Conservation (phyloP, 1,284 basidiomycete genomes). For the Microstroma glucosiphilum region DNA sequence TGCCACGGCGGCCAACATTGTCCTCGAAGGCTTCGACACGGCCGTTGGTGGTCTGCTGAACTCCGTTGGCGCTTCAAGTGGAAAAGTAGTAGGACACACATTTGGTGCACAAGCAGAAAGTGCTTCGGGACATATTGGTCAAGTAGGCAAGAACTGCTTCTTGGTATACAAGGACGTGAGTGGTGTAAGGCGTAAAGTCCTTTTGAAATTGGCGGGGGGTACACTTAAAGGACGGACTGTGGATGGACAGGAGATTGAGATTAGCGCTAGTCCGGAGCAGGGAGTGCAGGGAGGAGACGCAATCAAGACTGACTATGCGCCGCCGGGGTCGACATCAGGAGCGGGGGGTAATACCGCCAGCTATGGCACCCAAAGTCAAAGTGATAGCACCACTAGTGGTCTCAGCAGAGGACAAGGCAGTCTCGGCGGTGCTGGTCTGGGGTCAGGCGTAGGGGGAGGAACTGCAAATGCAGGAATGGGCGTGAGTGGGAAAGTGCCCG, state of each 20-base stretch:
- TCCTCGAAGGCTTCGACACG: slow-evolving; percentile 48
- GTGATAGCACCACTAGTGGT: too few species aligned
- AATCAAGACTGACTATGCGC: neutral
- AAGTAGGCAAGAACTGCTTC: slow-evolving; percentile 38
- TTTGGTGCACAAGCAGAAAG: slow-evolving; percentile 46
- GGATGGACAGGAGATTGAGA: neutral
- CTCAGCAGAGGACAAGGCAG: too few species aligned
- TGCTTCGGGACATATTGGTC: slow-evolving; percentile 33
- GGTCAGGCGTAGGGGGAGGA: too few species aligned
- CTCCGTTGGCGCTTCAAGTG: slow-evolving; percentile 35
- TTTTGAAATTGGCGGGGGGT: slow-evolving; percentile 45
- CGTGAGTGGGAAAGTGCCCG: too few species aligned
- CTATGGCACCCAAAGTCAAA: too few species aligned
- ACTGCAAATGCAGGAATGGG: too few species aligned
- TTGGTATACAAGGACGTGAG: slow-evolving; percentile 47
- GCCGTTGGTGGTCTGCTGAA: slow-evolving; percentile 33
- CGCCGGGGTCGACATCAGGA: too few species aligned
- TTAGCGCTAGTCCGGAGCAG: neutral
- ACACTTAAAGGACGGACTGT: neutral
- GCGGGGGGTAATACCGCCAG: too few species aligned
- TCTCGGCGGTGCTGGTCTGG: too few species aligned
- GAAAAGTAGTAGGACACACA: slow-evolving; percentile 44
- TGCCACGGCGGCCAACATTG: slow-evolving; percentile 35
- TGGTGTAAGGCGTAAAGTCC: slow-evolving; percentile 39
- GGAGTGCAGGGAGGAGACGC: neutral